Evolutionary conservation across 805 yeast species (phyloP).

Genomic region (Kuraishia floccosa): DNA sequence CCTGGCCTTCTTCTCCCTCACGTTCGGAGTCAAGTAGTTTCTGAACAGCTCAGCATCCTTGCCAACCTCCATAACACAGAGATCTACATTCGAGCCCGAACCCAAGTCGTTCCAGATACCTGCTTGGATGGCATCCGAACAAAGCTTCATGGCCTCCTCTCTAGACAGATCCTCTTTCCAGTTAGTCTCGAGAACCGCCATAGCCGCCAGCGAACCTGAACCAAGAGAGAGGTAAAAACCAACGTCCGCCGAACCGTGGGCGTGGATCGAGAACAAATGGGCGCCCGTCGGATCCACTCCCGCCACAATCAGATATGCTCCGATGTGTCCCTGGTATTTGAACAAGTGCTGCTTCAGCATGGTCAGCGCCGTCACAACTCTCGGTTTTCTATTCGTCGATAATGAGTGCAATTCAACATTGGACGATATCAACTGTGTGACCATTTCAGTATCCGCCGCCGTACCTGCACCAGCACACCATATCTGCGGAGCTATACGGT

Average conservation of each 20-base stretch:
- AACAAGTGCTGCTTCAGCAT: conserved; percentile 91
- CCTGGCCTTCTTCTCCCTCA: conserved; percentile 69
- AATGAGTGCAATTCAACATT: conserved; percentile 85
- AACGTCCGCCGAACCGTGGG: conserved; percentile 96
- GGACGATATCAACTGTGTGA: conserved; percentile 84
- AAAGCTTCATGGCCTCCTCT: conserved; percentile 86
- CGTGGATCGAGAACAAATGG: conserved; percentile 85
- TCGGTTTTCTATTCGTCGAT: conserved; percentile 75
- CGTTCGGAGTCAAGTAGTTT: conserved; percentile 86
- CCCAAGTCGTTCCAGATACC: conserved; percentile 99
- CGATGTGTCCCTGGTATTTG: conserved; percentile 94
- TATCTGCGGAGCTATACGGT: conserved; percentile 77
- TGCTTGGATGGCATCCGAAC: conserved; percentile 88
- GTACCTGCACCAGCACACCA: conserved; percentile 99
- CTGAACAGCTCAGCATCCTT: conserved; percentile 78
- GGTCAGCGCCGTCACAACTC: conserved; percentile 89
- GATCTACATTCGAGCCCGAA: conserved; percentile 95
- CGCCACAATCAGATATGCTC: conserved; percentile 96
- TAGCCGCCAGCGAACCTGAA: conserved; percentile 95
- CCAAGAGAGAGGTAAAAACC: conserved; percentile 91
- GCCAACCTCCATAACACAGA: conserved; percentile 93
- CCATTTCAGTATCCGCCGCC: conserved; percentile 99
- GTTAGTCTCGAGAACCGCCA: conserved; percentile 88
- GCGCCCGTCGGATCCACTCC: conserved; percentile 97
- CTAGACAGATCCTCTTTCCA: conserved; percentile 72